Evolutionary conservation across 163 green algal genomes (phyloP).

Genomic region (Chlorella variabilis): DNA sequence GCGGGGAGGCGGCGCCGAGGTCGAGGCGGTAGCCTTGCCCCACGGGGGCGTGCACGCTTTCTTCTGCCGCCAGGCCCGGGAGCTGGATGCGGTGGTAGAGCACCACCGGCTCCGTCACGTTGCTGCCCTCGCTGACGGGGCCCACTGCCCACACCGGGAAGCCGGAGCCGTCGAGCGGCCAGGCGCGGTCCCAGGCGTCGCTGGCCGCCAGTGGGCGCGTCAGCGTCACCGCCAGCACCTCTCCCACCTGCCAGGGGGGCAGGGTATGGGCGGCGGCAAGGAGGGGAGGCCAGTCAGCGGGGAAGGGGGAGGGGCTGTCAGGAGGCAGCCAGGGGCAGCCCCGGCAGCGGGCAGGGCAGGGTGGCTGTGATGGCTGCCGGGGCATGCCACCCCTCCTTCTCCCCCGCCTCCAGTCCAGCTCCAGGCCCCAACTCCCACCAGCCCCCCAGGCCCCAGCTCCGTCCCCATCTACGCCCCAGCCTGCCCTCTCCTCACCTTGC

Average conservation of each 20-base stretch:
- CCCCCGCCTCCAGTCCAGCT: no score
- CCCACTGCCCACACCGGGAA: slow-evolving; percentile 40
- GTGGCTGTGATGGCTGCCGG: no score
- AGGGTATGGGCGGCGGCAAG: background rate
- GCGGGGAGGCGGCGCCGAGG: background rate
- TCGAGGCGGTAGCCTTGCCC: slow-evolving; percentile 4
- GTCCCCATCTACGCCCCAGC: no score
- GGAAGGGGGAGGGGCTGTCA: no score
- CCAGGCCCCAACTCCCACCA: no score
- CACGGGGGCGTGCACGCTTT: background rate
- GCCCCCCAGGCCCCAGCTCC: no score
- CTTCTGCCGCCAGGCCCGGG: background rate
- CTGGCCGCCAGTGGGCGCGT: slow-evolving; percentile 2
- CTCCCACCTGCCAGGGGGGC: background rate
- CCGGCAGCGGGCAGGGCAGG: no score
- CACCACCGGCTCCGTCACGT: slow-evolving; percentile 5
- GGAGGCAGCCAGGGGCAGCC: no score
- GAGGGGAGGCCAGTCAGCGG: background rate
- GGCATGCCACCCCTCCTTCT: no score
- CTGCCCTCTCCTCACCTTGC: slow-evolving; percentile 9
- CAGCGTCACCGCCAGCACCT: slow-evolving; percentile 8
- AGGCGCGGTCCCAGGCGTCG: slow-evolving; percentile 20
- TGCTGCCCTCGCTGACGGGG: slow-evolving; percentile 37
- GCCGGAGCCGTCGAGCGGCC: slow-evolving; percentile 25
- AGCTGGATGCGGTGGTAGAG: slow-evolving; percentile 42